Conservation (phyloP, 257 asterid species). For the Cordia subcordata region DNA sequence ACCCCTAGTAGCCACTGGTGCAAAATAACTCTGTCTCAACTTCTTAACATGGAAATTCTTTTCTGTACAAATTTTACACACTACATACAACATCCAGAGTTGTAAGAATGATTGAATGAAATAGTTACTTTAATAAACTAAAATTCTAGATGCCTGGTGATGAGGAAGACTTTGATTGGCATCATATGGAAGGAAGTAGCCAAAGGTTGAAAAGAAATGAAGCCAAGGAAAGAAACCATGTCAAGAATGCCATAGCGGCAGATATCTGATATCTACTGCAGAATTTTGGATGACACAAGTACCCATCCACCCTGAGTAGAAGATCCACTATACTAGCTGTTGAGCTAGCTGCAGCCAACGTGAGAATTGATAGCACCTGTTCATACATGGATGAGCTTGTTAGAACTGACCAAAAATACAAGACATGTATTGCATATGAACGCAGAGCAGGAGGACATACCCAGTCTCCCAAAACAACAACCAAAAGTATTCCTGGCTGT, state of each 20-base stretch:
- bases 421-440: not conserved
- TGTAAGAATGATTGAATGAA: not conserved
- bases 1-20: too few relatives aligned
- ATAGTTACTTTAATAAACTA: not conserved
- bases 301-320: conserved; percentile 47
- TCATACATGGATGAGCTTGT: conserved; percentile 13
- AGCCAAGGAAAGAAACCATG: conserved; percentile 49
- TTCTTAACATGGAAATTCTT: too few relatives aligned
- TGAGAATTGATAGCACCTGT: conserved; percentile 57
- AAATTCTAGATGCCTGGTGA: not conserved
- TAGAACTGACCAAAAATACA: not conserved
- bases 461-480: conserved; percentile 64
- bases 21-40: too few relatives aligned
- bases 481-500: conserved; percentile 47
- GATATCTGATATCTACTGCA: conserved; percentile 57
- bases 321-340: conserved; percentile 55
- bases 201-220: conserved; percentile 64
- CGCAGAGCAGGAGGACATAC: conserved; percentile 33
- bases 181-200: conserved; percentile 49
- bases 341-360: conserved; percentile 71
- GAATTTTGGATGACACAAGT: conserved; percentile 49
- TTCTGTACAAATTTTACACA: not conserved
- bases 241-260: conserved; percentile 53
- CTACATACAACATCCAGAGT: not conserved
- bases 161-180: not conserved